Evolutionary conservation across 2,329 filamentous ascomycete species (phyloP).

Genomic region (Cercospora beticola): DNA sequence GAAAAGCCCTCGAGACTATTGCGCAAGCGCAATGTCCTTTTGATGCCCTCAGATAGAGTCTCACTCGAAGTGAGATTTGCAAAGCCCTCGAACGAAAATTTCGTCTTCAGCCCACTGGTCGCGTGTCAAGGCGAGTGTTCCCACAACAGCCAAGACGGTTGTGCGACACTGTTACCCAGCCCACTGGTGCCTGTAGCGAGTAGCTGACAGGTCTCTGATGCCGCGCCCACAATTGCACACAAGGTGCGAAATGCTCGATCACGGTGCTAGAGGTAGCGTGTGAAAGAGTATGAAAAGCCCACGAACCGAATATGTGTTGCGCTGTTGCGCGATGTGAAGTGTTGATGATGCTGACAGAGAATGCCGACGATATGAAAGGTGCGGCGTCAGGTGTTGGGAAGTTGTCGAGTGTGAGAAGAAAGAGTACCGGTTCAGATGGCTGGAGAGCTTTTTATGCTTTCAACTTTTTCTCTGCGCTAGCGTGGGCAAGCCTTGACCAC

Average conservation of each 20-base stretch:
- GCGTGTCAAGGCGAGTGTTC: constrained; percentile 52
- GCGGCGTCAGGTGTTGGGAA: background rate
- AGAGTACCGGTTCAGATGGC: constrained; percentile 3
- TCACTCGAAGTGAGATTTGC: constrained; percentile 30
- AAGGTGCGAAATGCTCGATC: constrained; percentile 28
- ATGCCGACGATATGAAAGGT: constrained; percentile 9
- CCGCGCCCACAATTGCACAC: constrained; percentile 29
- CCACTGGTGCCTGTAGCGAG: constrained; percentile 28
- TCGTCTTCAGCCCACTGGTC: constrained; percentile 44
- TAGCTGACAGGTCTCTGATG: constrained; percentile 25
- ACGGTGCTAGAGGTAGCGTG: constrained; percentile 27
- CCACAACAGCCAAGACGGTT: constrained; percentile 51
- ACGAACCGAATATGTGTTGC: constrained; percentile 28
- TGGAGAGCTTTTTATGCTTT: constrained; percentile 7
- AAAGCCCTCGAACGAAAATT: constrained; percentile 43
- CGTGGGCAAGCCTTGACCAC: background rate
- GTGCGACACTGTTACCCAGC: constrained; percentile 30
- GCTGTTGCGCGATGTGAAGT: constrained; percentile 3
- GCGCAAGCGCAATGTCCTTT: constrained; percentile 26
- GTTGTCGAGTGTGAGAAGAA: background rate
- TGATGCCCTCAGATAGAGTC: constrained; percentile 38
- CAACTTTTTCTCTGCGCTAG: constrained; percentile 4
- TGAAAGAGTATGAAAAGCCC: constrained; percentile 31
- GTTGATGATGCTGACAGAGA: constrained; percentile 10
- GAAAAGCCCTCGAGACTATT: constrained; percentile 35